Conservation (phyloP, 2,329 filamentous ascomycete species). For the Xylariaceae sp. region DNA sequence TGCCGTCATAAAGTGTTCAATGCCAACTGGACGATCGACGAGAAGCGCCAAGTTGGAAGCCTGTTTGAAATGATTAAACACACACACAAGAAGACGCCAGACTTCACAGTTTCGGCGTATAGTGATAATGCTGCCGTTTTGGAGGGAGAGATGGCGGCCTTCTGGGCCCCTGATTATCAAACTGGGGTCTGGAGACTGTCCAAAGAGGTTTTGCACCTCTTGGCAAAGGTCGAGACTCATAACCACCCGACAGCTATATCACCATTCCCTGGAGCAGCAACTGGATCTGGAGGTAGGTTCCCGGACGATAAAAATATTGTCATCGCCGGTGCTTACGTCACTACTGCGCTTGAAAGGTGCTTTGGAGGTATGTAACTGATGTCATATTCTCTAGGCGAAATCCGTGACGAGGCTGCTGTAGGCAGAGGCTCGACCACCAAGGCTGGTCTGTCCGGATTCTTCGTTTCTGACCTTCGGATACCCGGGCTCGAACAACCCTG, state of each 20-base stretch:
- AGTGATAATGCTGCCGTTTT: slow-evolving; percentile 97
- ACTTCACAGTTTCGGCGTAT: slow-evolving; percentile 89
- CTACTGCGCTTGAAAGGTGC: too few relatives aligned
- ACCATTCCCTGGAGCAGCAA: slow-evolving; percentile 71
- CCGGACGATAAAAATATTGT: neutral
- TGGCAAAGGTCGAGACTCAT: slow-evolving; percentile 96
- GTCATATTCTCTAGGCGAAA: slow-evolving; percentile 4
- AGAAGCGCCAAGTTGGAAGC: slow-evolving; percentile 68
- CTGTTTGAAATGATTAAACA: slow-evolving; percentile 96
- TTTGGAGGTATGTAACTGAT: slow-evolving; percentile 1
- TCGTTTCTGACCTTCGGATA: slow-evolving; percentile 89
- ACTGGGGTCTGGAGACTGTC: slow-evolving; percentile 84
- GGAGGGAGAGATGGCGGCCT: slow-evolving; percentile 63
- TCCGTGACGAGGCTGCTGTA: slow-evolving; percentile 81
- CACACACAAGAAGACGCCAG: slow-evolving; percentile 77
- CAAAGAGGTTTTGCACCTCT: slow-evolving; percentile 79
- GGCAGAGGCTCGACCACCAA: slow-evolving; percentile 90
- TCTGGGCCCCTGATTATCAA: slow-evolving; percentile 82
- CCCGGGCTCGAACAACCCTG: slow-evolving; percentile 78
- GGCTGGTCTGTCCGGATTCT: slow-evolving; percentile 86
- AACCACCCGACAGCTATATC: slow-evolving; percentile 97
- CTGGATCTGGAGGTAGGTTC: slow-evolving; percentile 71
- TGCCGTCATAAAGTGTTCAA: slow-evolving; percentile 61
- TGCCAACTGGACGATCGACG: slow-evolving; percentile 91
- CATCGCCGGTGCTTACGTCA: too few relatives aligned